Evolutionary conservation across 176 grass and related monocot genomes (phyloP), one percentile per base, ranked within the genome.

Genomic region (Aechmea fasciata): DNA sequence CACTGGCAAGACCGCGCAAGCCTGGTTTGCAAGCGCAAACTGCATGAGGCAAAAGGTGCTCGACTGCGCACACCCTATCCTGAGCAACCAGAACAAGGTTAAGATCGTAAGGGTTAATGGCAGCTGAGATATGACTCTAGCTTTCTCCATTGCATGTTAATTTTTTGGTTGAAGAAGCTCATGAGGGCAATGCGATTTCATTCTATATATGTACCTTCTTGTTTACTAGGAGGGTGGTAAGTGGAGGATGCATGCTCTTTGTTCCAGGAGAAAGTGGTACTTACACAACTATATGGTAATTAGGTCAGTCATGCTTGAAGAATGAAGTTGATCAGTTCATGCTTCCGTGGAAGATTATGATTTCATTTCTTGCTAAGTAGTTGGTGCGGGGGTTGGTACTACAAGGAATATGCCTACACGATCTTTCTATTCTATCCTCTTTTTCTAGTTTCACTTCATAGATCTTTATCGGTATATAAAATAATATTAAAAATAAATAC

Each of bases 21-120:
- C 91, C 64, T 91, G 87, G 79, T 78, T 96, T 26, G 91, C 91
- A 13, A 85, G 73, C 23, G 84, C 74, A 81, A 96, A 83, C 80
- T 96, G 91, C 10, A 74, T 77, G 64, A 83, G 75, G 82, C 91
- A 96, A 82, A 86, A 84, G 9, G 85, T 77, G 29, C 63, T 78
- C 69, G 69, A 41, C 15, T 79, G 77, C 10, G 69, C 69, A 51
- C 1, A 6, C 6, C 15, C 51, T 65, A 50, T 13, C 41, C 47
- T 61, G 3, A 71, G 57, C 59, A 71, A 70, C 54, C 18, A 63
- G 67, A n/a, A 48, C 12, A 47, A 52, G 17, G 49, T 17, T 18
- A 71, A 71, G 57, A 79, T 23, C 13, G 72, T 14, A 53, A 79
- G 24, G 48, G 62, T 47, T 66, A 71, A 49, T 57, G 25, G 25